Evolutionary conservation across 805 yeast species (phyloP).

Genomic region (Limtongozyma cylindracea): DNA sequence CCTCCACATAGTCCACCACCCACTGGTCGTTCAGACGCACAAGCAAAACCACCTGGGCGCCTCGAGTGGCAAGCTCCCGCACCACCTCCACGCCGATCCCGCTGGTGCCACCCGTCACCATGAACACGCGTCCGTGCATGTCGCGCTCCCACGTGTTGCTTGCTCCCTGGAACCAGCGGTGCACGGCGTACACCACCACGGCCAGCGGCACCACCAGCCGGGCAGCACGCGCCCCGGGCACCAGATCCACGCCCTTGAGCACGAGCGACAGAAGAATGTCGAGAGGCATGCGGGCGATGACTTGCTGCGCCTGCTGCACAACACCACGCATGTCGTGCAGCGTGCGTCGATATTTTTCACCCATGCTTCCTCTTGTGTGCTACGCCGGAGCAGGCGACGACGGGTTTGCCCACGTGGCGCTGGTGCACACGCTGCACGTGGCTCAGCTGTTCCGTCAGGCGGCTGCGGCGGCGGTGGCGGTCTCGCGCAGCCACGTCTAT

Average conservation of each 20-base stretch:
- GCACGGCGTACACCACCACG: conserved; percentile 14
- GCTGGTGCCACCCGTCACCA: conserved; percentile 83
- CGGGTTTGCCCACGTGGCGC: conserved; percentile 13
- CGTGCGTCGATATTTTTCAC: too few species aligned
- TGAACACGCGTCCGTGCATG: conserved; percentile 68
- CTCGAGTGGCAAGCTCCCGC: conserved; percentile 45
- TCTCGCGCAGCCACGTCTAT: conserved; percentile 24
- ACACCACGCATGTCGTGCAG: too few species aligned
- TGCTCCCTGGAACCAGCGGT: conserved; percentile 59
- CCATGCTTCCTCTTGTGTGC: too few species aligned
- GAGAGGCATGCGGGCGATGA: conserved; percentile 51
- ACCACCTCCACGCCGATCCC: conserved; percentile 70
- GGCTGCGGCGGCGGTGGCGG: conserved; percentile 18
- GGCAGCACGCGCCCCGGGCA: conserved; percentile 52
- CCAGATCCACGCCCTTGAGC: conserved; percentile 43
- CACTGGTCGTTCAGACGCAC: conserved; percentile 38
- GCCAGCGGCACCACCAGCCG: conserved; percentile 28
- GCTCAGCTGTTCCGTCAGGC: conserved; percentile 25
- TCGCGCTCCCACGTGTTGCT: conserved; percentile 82
- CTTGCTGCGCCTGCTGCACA: too few species aligned
- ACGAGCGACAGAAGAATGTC: conserved; percentile 50
- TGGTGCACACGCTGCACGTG: conserved; percentile 20
- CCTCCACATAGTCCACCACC: conserved; percentile 60
- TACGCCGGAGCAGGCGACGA: conserved; percentile 3
- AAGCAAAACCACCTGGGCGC: conserved; percentile 68